Conservation (phyloP, 1,284 basidiomycete genomes). For the Sporisorium exsertum region DNA sequence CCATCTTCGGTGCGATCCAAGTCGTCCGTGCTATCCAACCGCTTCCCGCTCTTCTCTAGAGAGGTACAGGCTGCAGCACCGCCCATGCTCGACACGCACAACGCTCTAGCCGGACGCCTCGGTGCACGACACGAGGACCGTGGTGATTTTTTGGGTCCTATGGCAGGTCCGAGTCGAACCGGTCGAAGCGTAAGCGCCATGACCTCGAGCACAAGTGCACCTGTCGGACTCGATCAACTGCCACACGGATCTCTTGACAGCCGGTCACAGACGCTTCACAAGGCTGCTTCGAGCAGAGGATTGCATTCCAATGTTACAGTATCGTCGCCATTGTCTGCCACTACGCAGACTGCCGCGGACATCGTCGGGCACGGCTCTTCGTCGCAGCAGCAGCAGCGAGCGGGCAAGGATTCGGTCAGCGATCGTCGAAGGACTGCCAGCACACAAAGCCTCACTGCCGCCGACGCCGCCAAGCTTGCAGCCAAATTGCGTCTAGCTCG, state of each 20-base stretch:
- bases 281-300: slow-evolving; percentile 21
- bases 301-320: slow-evolving; percentile 18
- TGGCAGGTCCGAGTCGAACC: slow-evolving; percentile 28
- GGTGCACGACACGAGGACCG: slow-evolving; percentile 54
- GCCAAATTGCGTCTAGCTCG: slow-evolving; percentile 58
- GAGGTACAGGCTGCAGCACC: slow-evolving; percentile 46
- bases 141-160: slow-evolving; percentile 33
- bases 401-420: slow-evolving; percentile 9
- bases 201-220: slow-evolving; percentile 43
- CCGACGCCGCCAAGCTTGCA: slow-evolving; percentile 60
- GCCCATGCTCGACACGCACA: slow-evolving; percentile 62
- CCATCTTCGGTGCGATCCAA: slow-evolving; percentile 55
- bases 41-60: slow-evolving; percentile 39
- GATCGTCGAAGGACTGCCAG: slow-evolving; percentile 43
- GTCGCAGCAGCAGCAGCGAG: slow-evolving; percentile 20
- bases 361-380: slow-evolving; percentile 9
- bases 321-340: slow-evolving; percentile 31
- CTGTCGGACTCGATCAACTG: slow-evolving; percentile 38
- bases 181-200: slow-evolving; percentile 33
- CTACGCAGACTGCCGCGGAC: slow-evolving; percentile 11
- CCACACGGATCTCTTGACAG: slow-evolving; percentile 21
- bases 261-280: slow-evolving; percentile 17
- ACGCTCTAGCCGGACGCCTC: slow-evolving; percentile 54
- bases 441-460: slow-evolving; percentile 57
- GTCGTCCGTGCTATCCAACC: slow-evolving; percentile 44